Conservation (phyloP, 805 yeast genomes). For the Cyberlindnera amylophila region DNA sequence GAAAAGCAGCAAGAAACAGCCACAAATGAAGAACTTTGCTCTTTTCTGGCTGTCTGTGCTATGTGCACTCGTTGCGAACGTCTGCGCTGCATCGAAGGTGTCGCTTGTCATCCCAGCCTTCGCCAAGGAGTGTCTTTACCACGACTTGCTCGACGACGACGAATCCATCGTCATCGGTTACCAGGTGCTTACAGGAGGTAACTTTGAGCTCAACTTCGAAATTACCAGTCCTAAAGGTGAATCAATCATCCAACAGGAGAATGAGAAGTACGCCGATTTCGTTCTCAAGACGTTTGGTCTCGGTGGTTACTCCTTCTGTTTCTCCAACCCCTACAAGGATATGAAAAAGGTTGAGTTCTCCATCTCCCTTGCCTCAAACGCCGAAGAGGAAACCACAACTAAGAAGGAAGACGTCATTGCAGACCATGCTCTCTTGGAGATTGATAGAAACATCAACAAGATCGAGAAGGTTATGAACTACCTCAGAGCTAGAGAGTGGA, state of each 20-base stretch:
- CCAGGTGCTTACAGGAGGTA: conserved; percentile 59
- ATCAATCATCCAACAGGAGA: conserved; percentile 44
- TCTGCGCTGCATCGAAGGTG: conserved; percentile 21
- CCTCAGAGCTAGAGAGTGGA: conserved; percentile 92
- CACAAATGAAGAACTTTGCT: conserved; percentile 3
- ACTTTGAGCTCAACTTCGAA: conserved; percentile 62
- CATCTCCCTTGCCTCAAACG: conserved; percentile 43
- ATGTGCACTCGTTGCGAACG: conserved; percentile 3
- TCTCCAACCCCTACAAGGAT: conserved; percentile 59
- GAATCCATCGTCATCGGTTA: conserved; percentile 40
- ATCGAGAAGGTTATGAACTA: conserved; percentile 67
- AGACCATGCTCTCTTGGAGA: conserved; percentile 51
- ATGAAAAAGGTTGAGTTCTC: conserved; percentile 64
- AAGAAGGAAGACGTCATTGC: conserved; percentile 47
- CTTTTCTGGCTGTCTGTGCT: conserved; percentile 9
- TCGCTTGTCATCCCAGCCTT: conserved; percentile 31
- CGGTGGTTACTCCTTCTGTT: conserved; percentile 67
- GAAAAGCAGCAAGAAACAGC: neutral
- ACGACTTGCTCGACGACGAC: conserved; percentile 32
- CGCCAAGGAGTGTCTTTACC: conserved; percentile 41
- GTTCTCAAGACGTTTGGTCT: conserved; percentile 50
- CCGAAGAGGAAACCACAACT: conserved; percentile 30
- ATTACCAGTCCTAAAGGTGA: conserved; percentile 53
- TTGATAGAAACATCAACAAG: conserved; percentile 55
- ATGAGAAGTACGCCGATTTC: conserved; percentile 63